phyloP scores from a whole-genome alignment of 129 eudicot species.

The Cynara cardunculus region DNA sequence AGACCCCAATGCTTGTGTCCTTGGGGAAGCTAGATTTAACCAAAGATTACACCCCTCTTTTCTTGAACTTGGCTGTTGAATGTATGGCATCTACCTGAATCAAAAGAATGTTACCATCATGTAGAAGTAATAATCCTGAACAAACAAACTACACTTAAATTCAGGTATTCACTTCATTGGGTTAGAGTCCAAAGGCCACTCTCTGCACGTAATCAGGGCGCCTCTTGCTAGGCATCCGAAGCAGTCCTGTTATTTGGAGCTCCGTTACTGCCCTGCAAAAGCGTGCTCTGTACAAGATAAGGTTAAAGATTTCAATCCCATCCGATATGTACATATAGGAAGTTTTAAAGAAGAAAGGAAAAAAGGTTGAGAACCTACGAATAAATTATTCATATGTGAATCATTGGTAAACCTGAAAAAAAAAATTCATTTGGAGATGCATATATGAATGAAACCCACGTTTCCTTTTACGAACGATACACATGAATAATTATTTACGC shows the following conservation, averaged over 20 bases:
- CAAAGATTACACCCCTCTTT: too few species aligned
- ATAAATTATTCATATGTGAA: neutral
- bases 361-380: neutral
- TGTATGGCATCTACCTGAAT: too few species aligned
- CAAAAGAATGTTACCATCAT: too few species aligned
- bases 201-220: slow-evolving; percentile 96
- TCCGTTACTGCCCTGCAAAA: slow-evolving; percentile 91
- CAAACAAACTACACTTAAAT: neutral
- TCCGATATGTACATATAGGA: neutral
- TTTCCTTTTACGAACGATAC: neutral
- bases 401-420: neutral
- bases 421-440: neutral
- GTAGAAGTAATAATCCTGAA: too few species aligned
- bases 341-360: neutral
- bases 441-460: neutral
- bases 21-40: too few species aligned
- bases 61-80: too few species aligned
- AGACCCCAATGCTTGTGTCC: too few species aligned
- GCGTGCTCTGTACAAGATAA: slow-evolving; percentile 52
- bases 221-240: slow-evolving; percentile 94
- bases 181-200: slow-evolving; percentile 78
- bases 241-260: slow-evolving; percentile 79
- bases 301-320: slow-evolving; percentile 37
- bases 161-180: neutral
- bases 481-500: neutral